These are phyloP conservation scores for Trypethelium eluteriae DNA, from an alignment of 495 filamentous ascomycete genomes.

Conservation along the genomic window DNA sequence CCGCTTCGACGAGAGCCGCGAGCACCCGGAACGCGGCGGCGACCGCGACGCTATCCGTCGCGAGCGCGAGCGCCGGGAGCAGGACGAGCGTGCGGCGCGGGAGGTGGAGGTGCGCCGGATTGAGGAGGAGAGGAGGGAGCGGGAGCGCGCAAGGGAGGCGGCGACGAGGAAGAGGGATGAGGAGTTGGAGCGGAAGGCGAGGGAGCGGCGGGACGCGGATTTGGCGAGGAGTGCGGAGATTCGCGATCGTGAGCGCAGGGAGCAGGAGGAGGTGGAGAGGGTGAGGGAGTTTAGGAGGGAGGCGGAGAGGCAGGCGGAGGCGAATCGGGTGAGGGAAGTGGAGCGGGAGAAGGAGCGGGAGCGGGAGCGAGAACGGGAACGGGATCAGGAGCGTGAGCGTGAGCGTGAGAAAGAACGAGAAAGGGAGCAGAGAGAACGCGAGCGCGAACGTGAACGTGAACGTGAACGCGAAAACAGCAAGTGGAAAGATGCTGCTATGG, in stretches of 20 bases:
- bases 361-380: background rate
- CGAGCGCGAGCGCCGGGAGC: background rate
- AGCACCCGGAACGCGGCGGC: background rate
- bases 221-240: slow-evolving; percentile 11
- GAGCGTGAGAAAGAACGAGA: slow-evolving; percentile 17
- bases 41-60: background rate
- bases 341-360: slow-evolving; percentile 7
- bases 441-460: slow-evolving; percentile 23
- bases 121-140: slow-evolving; percentile 21
- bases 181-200: slow-evolving; percentile 18
- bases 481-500: slow-evolving; percentile 13
- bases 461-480: slow-evolving; percentile 18
- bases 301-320: slow-evolving; percentile 12
- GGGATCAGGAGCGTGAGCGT: slow-evolving; percentile 1
- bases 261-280: slow-evolving; percentile 15
- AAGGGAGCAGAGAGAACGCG: slow-evolving; percentile 19
- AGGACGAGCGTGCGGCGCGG: slow-evolving; percentile 21
- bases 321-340: slow-evolving; percentile 1
- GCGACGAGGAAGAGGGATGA: slow-evolving; percentile 25
- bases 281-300: slow-evolving; percentile 8
- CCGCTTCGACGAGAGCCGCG: background rate
- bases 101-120: slow-evolving; percentile 22
- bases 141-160: slow-evolving; percentile 20
- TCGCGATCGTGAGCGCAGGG: slow-evolving; percentile 7
- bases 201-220: slow-evolving; percentile 6